These are phyloP conservation scores for Tolypocladium pustulatum DNA, from an alignment of 2,329 filamentous ascomycete genomes.

Conservation along the genomic window DNA sequence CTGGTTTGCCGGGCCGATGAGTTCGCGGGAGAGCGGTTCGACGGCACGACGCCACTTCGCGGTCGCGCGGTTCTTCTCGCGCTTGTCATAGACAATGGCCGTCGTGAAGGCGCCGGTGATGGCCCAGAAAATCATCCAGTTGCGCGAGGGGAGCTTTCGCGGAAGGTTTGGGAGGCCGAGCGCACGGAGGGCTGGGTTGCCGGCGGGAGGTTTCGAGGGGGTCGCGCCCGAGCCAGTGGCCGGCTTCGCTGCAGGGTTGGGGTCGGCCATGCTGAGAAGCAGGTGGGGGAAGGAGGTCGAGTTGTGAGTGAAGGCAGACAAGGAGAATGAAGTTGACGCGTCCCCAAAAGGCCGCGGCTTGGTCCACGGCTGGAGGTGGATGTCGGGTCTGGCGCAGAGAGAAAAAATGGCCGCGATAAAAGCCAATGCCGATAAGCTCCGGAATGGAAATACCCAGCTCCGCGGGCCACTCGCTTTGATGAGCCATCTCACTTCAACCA, in stretches of 20 bases:
- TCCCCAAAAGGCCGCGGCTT: neutral
- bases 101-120: constrained; percentile 67
- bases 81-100: constrained; percentile 83
- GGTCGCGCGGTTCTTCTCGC: constrained; percentile 76
- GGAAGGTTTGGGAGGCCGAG: constrained; percentile 79
- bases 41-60: constrained; percentile 81
- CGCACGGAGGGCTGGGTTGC: constrained; percentile 66
- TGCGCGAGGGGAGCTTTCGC: constrained; percentile 79
- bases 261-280: constrained; percentile 5
- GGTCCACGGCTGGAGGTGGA: neutral
- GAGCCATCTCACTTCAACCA: neutral
- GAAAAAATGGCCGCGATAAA: constrained; percentile 15
- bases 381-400: neutral
- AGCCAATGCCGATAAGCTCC: constrained; percentile 8
- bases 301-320: neutral
- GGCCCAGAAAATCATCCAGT: constrained; percentile 93
- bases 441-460: constrained; percentile 4
- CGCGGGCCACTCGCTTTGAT: neutral
- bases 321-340: neutral
- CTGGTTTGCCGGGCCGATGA: constrained; percentile 54
- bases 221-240: constrained; percentile 7
- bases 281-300: neutral
- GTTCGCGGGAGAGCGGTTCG: constrained; percentile 70
- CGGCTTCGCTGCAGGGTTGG: constrained; percentile 1
- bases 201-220: constrained; percentile 24